Conservation (phyloP, 139 green algal genomes). For the Chlorella ohadii region DNA sequence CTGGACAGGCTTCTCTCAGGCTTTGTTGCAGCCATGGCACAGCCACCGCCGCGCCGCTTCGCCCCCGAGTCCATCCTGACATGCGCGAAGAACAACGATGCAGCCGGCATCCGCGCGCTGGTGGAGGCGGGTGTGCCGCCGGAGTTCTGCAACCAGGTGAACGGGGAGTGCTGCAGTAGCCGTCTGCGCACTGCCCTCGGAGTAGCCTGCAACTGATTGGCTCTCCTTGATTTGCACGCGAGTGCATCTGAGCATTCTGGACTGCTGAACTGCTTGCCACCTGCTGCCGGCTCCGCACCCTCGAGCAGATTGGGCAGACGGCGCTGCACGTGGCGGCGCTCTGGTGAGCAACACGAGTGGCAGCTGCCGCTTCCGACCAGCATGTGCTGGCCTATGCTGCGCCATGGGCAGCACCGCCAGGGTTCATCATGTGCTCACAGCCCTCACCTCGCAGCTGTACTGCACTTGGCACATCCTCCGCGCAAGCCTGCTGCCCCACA, state of each 20-base stretch:
- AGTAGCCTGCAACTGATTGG: no score
- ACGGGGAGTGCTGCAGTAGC: no score
- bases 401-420: no score
- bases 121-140: slow-evolving; percentile 9
- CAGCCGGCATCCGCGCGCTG: neutral
- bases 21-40: neutral
- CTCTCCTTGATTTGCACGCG: no score
- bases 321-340: slow-evolving; percentile 63
- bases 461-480: no score
- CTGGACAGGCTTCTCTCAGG: no score
- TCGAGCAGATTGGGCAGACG: slow-evolving; percentile 74
- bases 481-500: no score
- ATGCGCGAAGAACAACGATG: slow-evolving; percentile 9
- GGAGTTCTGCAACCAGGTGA: slow-evolving; percentile 20
- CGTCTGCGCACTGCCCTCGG: no score
- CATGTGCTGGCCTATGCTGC: neutral
- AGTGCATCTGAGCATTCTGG: no score
- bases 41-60: neutral
- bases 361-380: slow-evolving; percentile 1
- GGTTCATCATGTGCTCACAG: no score
- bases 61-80: neutral
- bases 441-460: no score
- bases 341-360: slow-evolving; percentile 42
- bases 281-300: no score
- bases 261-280: neutral